Evolutionary conservation across 2,329 filamentous ascomycete species (phyloP).

Genomic region (Ophiostoma quercus): DNA sequence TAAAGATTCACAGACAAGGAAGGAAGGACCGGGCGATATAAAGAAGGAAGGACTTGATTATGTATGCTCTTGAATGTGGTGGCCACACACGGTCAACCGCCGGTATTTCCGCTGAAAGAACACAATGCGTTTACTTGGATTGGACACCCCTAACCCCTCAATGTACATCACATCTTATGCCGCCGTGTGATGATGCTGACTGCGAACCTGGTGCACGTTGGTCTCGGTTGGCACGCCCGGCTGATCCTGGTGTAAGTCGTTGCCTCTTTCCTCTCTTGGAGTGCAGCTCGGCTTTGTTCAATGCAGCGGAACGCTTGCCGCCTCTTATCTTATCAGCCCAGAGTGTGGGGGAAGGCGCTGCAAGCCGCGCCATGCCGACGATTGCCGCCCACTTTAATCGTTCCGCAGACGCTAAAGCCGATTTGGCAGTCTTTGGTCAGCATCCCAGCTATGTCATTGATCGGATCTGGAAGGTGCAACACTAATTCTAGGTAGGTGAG

Average conservation of each 20-base stretch:
- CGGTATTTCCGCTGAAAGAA: background rate
- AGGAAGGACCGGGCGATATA: background rate
- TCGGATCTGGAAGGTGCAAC: background rate
- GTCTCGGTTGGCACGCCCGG: background rate
- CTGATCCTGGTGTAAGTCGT: background rate
- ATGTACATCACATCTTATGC: background rate
- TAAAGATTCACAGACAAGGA: background rate
- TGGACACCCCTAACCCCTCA: background rate
- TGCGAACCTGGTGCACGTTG: background rate
- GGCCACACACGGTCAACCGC: background rate
- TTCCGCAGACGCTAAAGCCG: slow-evolving; percentile 6
- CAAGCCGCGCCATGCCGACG: slow-evolving; percentile 31
- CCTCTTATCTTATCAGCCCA: slow-evolving; percentile 23
- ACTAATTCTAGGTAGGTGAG: background rate
- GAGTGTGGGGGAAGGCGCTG: slow-evolving; percentile 16
- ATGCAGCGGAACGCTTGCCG: slow-evolving; percentile 24
- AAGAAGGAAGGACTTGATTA: background rate
- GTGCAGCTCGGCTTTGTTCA: slow-evolving; percentile 25
- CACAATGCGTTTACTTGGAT: background rate
- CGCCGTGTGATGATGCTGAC: background rate
- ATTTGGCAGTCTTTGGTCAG: background rate
- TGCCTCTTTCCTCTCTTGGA: background rate
- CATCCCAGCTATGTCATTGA: background rate
- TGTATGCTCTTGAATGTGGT: background rate
- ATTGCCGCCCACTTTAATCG: slow-evolving; percentile 30